These are phyloP conservation scores for Digitaria exilis DNA, from an alignment of 202 grass and related monocot species.

Conservation along the genomic window DNA sequence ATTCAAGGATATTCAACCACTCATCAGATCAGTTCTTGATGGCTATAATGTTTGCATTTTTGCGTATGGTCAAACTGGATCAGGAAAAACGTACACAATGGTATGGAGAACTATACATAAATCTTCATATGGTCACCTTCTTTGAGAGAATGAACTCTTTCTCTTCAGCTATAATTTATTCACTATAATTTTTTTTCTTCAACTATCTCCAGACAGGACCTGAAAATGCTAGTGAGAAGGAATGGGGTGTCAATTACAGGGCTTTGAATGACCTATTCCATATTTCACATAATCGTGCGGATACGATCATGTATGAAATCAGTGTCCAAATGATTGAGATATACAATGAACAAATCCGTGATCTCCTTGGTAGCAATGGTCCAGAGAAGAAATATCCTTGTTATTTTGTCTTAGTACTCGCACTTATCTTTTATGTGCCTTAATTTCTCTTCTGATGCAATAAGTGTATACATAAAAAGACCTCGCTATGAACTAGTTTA, in stretches of 20 bases:
- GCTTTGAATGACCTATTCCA: slow-evolving; percentile 82
- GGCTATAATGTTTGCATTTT: slow-evolving; percentile 93
- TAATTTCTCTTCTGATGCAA: neutral
- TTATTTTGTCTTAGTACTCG: neutral
- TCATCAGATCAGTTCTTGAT: slow-evolving; percentile 89
- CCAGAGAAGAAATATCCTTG: slow-evolving; percentile 91
- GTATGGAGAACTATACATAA: slow-evolving; percentile 39
- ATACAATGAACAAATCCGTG: slow-evolving; percentile 91
- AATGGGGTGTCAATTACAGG: slow-evolving; percentile 88
- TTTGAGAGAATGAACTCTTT: slow-evolving; percentile 9
- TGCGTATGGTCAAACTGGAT: slow-evolving; percentile 95
- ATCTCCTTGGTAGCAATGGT: slow-evolving; percentile 67
- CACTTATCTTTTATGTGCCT: slow-evolving; percentile 7
- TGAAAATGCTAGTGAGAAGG: slow-evolving; percentile 59
- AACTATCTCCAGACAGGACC: slow-evolving; percentile 69
- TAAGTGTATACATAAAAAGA: too few relatives aligned
- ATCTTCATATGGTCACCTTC: neutral
- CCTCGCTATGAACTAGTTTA: slow-evolving; percentile 6
- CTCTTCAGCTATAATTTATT: slow-evolving; percentile 11
- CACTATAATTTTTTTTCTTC: slow-evolving; percentile 35
- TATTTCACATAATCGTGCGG: slow-evolving; percentile 65
- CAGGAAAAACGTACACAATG: slow-evolving; percentile 97
- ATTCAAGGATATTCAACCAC: slow-evolving; percentile 79
- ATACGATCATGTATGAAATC: slow-evolving; percentile 70
- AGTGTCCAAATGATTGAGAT: slow-evolving; percentile 91